phyloP scores from a whole-genome alignment of 441 rosid species.

The Gossypium schwendimanii region DNA sequence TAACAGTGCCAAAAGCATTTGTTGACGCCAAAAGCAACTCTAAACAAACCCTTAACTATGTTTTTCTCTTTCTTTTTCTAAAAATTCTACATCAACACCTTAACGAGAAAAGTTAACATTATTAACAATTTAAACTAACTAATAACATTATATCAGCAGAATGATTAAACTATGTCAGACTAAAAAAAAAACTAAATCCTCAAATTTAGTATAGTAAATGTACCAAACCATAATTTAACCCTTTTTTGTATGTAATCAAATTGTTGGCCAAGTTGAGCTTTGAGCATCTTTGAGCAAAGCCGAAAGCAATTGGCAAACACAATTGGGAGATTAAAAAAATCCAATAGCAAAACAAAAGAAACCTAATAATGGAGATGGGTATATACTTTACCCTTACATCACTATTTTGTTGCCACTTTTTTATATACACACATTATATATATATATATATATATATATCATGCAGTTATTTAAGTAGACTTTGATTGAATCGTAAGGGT shows the following conservation, averaged over 20 bases:
- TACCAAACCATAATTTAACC: background rate
- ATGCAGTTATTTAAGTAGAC: slow-evolving; percentile 8
- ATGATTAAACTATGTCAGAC: background rate
- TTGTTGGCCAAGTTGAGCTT: slow-evolving; percentile 1
- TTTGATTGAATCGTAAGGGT: background rate
- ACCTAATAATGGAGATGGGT: slow-evolving; percentile 23
- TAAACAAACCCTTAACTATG: too few relatives aligned
- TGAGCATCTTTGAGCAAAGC: background rate
- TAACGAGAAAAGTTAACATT: too few relatives aligned
- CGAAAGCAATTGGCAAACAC: background rate
- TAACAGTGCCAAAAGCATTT: too few relatives aligned
- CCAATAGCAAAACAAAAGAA: slow-evolving; percentile 14
- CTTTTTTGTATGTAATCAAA: background rate
- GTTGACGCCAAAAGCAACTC: too few relatives aligned
- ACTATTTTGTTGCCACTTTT: background rate
- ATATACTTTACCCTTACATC: slow-evolving; percentile 10
- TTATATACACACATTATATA: background rate
- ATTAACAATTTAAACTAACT: background rate
- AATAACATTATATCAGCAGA: background rate
- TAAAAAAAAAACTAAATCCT: background rate
- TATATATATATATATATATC: slow-evolving; percentile 6
- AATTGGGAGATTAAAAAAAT: background rate
- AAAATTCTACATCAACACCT: too few relatives aligned
- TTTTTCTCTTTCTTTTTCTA: too few relatives aligned
- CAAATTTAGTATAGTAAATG: background rate